Evolutionary conservation across 352 stramenopile species (phyloP).

Genomic region (Pythium periplocum): DNA sequence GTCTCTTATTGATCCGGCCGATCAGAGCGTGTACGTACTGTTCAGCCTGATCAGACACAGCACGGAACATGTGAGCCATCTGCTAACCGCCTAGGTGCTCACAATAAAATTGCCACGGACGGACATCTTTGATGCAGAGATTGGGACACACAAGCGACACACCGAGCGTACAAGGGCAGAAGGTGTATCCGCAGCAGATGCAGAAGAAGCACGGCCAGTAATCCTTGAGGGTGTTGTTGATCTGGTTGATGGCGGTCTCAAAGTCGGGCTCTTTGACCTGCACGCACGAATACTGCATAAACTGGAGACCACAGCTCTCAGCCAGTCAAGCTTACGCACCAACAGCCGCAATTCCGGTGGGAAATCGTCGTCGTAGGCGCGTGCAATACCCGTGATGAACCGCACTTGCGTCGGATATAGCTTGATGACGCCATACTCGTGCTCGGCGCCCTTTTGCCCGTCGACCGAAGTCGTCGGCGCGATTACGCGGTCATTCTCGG

Average conservation of each 20-base stretch:
- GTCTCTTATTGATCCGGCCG: constrained; percentile 50
- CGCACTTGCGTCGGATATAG: constrained; percentile 53
- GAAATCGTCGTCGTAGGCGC: constrained; percentile 72
- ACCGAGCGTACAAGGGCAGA: constrained; percentile 59
- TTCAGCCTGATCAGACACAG: constrained; percentile 33
- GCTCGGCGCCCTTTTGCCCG: not conserved
- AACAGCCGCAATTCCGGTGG: constrained; percentile 47
- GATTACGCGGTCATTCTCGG: constrained; percentile 6
- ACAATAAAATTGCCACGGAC: constrained; percentile 5
- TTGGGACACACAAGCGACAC: constrained; percentile 64
- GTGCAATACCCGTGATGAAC: constrained; percentile 67
- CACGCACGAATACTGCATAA: too few species aligned
- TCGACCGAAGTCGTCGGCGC: constrained; percentile 5
- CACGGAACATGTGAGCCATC: not conserved
- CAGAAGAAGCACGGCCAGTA: constrained; percentile 79
- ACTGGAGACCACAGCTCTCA: too few species aligned
- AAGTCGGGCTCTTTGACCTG: constrained; percentile 57
- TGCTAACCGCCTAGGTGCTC: not conserved
- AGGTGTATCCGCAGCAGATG: constrained; percentile 61
- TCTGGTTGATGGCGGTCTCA: constrained; percentile 70
- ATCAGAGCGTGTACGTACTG: constrained; percentile 62
- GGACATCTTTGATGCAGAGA: constrained; percentile 69
- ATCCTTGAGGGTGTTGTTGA: constrained; percentile 82
- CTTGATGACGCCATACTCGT: constrained; percentile 32
- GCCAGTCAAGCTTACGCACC: constrained; percentile 14